Percentiles rank a stretch among this genome's conserved stretches.
Conservation (phyloP, 2,329 filamentous ascomycete genomes). For the Trichoderma oligosporum region DNA sequence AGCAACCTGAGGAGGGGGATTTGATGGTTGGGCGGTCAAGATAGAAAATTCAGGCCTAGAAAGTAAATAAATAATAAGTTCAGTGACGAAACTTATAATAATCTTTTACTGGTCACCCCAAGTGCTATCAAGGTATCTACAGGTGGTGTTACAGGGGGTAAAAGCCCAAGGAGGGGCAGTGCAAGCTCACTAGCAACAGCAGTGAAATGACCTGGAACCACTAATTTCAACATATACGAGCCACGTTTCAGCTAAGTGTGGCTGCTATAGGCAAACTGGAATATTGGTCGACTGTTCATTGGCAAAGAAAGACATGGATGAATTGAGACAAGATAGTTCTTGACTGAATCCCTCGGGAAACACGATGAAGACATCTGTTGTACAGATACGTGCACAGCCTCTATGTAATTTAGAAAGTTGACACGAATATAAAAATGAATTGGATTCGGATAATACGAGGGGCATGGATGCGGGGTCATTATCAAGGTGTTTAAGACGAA, state of each 20-base stretch:
- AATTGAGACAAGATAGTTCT: neutral
- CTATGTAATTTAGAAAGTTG: neutral
- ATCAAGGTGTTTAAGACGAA: no score
- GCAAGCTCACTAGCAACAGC: neutral
- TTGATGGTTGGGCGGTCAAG: conserved; percentile 21
- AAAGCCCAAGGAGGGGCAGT: neutral
- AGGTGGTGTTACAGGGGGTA: neutral
- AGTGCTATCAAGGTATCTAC: neutral
- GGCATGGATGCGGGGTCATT: no score
- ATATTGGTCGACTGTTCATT: conserved; percentile 3
- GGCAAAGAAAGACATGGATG: conserved; percentile 9
- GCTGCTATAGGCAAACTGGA: neutral
- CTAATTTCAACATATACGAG: conserved; percentile 17
- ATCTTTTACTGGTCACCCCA: neutral
- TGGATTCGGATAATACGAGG: neutral
- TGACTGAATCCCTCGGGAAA: no score
- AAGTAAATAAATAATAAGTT: conserved; percentile 2
- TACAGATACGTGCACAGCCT: conserved; percentile 1
- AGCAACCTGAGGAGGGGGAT: conserved; percentile 16
- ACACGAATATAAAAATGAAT: neutral
- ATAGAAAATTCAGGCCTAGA: no score
- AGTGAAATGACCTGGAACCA: neutral
- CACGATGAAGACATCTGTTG: neutral
- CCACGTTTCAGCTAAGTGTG: conserved; percentile 1
- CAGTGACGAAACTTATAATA: conserved; percentile 8